phyloP scores from a whole-genome alignment of 352 stramenopile genomes.

The Phytophthora crassamura region DNA sequence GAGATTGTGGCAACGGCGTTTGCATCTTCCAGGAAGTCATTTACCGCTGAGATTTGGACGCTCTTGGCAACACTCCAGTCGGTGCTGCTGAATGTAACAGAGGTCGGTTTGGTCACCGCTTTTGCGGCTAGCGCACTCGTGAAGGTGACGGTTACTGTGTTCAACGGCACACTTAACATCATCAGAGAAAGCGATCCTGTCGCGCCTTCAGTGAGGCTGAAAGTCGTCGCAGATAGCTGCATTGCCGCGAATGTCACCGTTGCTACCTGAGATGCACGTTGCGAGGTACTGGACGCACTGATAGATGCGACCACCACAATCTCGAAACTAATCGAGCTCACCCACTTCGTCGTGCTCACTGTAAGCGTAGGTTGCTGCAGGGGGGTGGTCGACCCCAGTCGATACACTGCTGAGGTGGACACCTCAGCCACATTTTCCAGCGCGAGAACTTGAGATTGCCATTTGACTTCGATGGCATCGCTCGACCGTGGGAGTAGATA shows the following conservation, averaged over 20 bases:
- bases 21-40: conserved; percentile 63
- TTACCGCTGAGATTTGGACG: conserved; percentile 48
- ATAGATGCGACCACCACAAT: conserved; percentile 43
- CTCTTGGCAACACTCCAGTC: conserved; percentile 45
- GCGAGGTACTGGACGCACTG: conserved; percentile 43
- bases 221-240: conserved; percentile 43
- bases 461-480: conserved; percentile 45
- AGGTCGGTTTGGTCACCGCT: conserved; percentile 29
- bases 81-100: conserved; percentile 34
- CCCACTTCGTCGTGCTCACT: conserved; percentile 34
- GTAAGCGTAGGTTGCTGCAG: conserved; percentile 38
- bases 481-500: conserved; percentile 42
- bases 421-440: conserved; percentile 39
- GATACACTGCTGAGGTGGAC: conserved; percentile 42
- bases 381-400: conserved; percentile 34
- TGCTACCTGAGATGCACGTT: conserved; percentile 34
- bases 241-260: conserved; percentile 47
- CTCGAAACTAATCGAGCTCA: conserved; percentile 43
- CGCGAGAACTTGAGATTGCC: conserved; percentile 36
- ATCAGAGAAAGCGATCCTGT: conserved; percentile 28
- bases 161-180: conserved; percentile 51
- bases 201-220: conserved; percentile 52
- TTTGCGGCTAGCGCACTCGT: conserved; percentile 38
- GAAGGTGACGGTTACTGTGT: conserved; percentile 44
- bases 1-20: conserved; percentile 36